Base-by-base conservation (phyloP, 208 protist species). In the Herpetomonas samuelpessoai region DNA sequence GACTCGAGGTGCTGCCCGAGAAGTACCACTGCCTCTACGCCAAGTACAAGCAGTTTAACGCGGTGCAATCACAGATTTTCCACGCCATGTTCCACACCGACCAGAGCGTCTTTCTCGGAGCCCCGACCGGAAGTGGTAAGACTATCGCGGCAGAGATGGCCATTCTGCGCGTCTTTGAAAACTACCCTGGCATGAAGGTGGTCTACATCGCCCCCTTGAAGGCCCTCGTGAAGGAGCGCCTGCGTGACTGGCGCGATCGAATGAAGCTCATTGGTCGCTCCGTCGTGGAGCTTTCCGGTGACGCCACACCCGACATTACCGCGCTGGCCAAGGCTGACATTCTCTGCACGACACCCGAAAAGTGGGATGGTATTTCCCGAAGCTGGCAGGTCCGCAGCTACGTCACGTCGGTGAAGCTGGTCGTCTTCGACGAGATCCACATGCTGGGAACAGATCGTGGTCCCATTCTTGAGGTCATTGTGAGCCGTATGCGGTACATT, bases 171-270 rank as follows among this genome's bases (percentile, higher is more conserved):
- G 72, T 98, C 0, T 94, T 94, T 61, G 88, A 92, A 65, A 69
- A 89, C 70, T 81, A 84, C 38, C 88, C 94, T 4, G 88, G 83
- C 18, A 81, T 79, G 57, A 98, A 99, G 81, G 84, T 96, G 21
- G 96, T 99, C 16, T 99, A 99, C 81, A 99, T 99, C 60, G 98
- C 97, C 14, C 99, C 99, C 22, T 79, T 99, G 25, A 99, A 99
- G 80, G 98, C 99, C 0, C 88, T 99, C 16, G 98, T 99, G 45
- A 94, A 97, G 66, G 99, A 99, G 90, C 86, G 98, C 21, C 73
- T 99, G 76, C 79, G 91, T 12, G 99, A 99, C 72, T 99, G 99
- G 98, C 64, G 57, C 6, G 57, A 67, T 4, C 88, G 96, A 22
- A 97, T 99, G 65, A 63, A 81, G 45, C 51, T 69, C 49, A 69